Evolutionary conservation across 768 basidiomycete genomes (phyloP).

Genomic region (Podaxis mareebaensis): DNA sequence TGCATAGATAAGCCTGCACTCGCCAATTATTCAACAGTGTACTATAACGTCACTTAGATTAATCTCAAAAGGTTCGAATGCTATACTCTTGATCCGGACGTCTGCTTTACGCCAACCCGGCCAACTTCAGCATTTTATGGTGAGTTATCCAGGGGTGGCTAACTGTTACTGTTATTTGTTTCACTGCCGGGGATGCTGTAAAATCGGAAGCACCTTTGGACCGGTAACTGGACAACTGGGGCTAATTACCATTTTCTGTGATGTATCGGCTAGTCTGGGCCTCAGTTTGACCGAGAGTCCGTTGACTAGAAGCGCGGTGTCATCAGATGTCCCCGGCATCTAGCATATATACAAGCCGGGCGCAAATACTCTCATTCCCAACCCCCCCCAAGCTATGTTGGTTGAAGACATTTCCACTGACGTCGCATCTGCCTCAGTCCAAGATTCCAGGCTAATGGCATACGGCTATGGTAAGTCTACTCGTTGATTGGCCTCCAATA

Average conservation of each 20-base stretch:
- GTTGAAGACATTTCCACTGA: neutral
- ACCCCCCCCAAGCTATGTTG: neutral
- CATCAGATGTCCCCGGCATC: neutral
- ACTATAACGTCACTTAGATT: constrained; percentile 6
- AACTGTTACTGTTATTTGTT: neutral
- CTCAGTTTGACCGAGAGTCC: neutral
- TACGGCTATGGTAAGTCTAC: neutral
- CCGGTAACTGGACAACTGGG: no score
- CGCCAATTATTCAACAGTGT: neutral
- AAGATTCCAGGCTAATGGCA: neutral
- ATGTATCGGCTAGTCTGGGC: neutral
- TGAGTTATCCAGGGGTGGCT: neutral
- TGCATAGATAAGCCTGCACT: neutral
- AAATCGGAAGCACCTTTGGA: no score
- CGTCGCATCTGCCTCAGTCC: neutral
- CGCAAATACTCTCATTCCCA: neutral
- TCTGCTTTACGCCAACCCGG: neutral
- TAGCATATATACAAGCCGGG: neutral
- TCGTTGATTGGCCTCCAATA: neutral
- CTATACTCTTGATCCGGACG: neutral
- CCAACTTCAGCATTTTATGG: neutral
- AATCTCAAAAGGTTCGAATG: neutral
- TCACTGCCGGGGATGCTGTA: no score
- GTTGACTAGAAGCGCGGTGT: neutral
- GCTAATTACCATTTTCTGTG: no score